Conservation (phyloP, 768 basidiomycete genomes). For the Psilocybe cubensis region DNA sequence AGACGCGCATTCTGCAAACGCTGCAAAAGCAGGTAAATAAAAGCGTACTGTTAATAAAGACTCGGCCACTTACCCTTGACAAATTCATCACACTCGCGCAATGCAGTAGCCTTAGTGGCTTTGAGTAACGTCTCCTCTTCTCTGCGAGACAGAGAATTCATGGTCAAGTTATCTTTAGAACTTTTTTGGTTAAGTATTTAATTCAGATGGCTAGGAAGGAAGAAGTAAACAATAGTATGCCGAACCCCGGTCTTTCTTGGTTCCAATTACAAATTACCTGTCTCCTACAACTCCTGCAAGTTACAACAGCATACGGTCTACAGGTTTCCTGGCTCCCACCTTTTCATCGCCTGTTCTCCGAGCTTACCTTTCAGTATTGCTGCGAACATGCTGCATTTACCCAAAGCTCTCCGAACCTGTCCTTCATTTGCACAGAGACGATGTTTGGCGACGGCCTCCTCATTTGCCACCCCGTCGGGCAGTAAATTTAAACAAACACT, state of each 20-base stretch:
- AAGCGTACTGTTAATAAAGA: not conserved
- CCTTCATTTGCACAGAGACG: constrained; percentile 16
- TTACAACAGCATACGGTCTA: too few species aligned
- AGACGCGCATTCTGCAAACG: constrained; percentile 82
- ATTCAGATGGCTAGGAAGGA: not conserved
- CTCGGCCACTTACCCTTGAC: constrained; percentile 63
- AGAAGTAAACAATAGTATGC: constrained; percentile 7
- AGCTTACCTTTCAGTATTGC: not conserved
- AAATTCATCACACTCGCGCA: constrained; percentile 76
- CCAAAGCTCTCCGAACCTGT: constrained; percentile 15
- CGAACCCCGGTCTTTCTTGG: not conserved
- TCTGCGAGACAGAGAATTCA: constrained; percentile 85
- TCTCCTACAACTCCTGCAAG: constrained; percentile 1
- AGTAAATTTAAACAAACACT: constrained; percentile 55
- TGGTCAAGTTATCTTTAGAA: constrained; percentile 28
- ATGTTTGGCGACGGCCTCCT: constrained; percentile 31
- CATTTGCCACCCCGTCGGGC: constrained; percentile 35
- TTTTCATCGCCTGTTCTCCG: not conserved
- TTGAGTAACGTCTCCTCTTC: constrained; percentile 89
- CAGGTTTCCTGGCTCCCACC: too few species aligned
- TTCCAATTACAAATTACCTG: not conserved
- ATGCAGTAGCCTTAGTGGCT: constrained; percentile 75
- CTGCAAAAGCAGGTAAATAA: constrained; percentile 41
- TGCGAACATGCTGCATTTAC: constrained; percentile 18
- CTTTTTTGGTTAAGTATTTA: not conserved